phyloP scores from a whole-genome alignment of 371 early-diverging fungal species.

The Phascolomyces articulosus region DNA sequence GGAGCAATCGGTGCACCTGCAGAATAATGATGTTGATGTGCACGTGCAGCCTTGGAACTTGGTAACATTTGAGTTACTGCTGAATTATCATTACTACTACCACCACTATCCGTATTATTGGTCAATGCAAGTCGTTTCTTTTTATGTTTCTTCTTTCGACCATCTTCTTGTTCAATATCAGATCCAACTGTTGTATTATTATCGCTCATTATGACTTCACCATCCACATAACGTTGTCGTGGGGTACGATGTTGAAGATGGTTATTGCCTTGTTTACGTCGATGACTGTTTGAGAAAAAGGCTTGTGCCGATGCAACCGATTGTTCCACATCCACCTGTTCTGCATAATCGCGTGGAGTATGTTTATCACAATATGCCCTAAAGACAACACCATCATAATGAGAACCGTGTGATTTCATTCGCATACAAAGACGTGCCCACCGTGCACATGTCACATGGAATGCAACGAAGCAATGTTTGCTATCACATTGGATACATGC shows the following conservation, averaged over 20 bases:
- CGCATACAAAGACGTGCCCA: constrained; percentile 88
- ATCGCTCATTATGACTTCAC: constrained; percentile 1
- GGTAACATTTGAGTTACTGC: constrained; percentile 40
- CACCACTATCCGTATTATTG: no score
- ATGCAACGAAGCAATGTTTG: constrained; percentile 86
- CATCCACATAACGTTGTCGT: constrained; percentile 35
- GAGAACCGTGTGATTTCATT: constrained; percentile 60
- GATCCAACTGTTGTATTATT: not conserved
- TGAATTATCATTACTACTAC: not conserved
- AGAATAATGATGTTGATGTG: constrained; percentile 61
- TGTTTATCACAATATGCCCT: constrained; percentile 86
- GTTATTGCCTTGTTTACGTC: constrained; percentile 14
- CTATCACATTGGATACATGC: constrained; percentile 96
- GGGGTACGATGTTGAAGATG: constrained; percentile 6
- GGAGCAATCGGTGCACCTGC: constrained; percentile 73
- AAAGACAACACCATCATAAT: constrained; percentile 58
- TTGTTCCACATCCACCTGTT: constrained; percentile 54
- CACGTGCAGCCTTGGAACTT: constrained; percentile 62
- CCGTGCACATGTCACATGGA: constrained; percentile 95
- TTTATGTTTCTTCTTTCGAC: constrained; percentile 17
- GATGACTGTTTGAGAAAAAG: constrained; percentile 17
- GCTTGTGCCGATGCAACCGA: constrained; percentile 41
- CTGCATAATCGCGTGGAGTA: constrained; percentile 73
- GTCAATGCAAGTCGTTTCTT: constrained; percentile 12
- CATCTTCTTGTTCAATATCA: not conserved